Base-by-base conservation (phyloP, 2,329 filamentous ascomycete species). In the Penicillium sp. region DNA sequence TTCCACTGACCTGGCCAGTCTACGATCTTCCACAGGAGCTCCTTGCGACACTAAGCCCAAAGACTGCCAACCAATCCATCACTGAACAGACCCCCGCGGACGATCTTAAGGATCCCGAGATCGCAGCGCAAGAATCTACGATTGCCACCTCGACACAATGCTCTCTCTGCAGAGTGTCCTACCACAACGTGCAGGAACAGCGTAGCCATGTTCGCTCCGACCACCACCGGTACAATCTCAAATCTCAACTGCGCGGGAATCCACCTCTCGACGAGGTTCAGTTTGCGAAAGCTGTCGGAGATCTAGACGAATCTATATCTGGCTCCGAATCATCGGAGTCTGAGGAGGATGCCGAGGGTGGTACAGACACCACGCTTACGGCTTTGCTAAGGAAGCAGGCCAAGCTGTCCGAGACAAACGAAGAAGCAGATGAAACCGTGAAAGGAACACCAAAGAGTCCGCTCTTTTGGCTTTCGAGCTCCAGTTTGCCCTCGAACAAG, bases 291-390 rank as follows among this genome's bases (percentile, higher is more conserved):
- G 77, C 96, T 6, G 77, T 97, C 6, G 88, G 83, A 28, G 82
- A 93, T 49, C 74, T 98, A 27, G 87, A 96, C 58, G 91, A 98
- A 74, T 97, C 93, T 1, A 93, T 94, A 11, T 95, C 89, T 1
- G 81, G 84, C 26, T 78, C 77, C 7, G 85, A 89, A 42, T 84
- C 81, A 1, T 80, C 82, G 1, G 82, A 85, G 42, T 82, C 79
- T 0, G 87, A 90, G 6, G 81, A 85, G 0, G 85, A 87, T 24
- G 67, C 65, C 11, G 67, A 74, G 50, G 58, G 75, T 67, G 48
- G 54, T 11, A 49, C 58, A 14, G 72, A 69, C 52, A 62, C 64
- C 57, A 84, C 84, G 11, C 72, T 97, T 23, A 85, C 82, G 35
- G 79, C 87, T 1, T 74, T 96, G 40, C 69, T 96, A 41, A 95